Evolutionary conservation across 176 grass and related monocot species (phyloP).

Genomic region (Pontederia crassipes): DNA sequence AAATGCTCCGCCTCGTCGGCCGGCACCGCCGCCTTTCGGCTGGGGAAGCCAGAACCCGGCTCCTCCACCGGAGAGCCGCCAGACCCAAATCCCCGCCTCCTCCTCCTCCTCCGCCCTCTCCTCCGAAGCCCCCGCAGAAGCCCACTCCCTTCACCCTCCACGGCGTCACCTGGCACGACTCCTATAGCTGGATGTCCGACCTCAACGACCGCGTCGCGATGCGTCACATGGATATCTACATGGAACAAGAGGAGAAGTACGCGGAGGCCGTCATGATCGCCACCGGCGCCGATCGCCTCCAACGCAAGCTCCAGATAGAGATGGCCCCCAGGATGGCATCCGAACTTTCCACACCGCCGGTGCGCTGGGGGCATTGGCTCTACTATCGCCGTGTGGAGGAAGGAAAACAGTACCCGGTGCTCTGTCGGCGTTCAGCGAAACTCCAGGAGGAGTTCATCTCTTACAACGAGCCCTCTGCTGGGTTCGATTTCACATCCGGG

Average conservation of each 20-base stretch:
- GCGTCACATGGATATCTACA: slow-evolving; percentile 94
- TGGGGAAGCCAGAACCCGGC: too few relatives aligned
- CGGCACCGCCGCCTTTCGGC: too few relatives aligned
- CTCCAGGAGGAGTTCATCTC: slow-evolving; percentile 72
- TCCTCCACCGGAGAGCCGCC: slow-evolving; percentile 6
- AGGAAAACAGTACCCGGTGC: slow-evolving; percentile 79
- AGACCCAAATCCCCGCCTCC: slow-evolving; percentile 21
- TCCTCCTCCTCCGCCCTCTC: slow-evolving; percentile 6
- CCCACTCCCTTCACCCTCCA: slow-evolving; percentile 25
- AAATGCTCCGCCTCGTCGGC: too few relatives aligned
- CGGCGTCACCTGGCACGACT: slow-evolving; percentile 17
- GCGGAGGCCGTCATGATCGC: slow-evolving; percentile 62
- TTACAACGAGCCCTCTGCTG: slow-evolving; percentile 67
- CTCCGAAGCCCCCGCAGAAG: slow-evolving; percentile 30
- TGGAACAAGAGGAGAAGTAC: slow-evolving; percentile 96
- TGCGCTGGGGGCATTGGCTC: slow-evolving; percentile 71
- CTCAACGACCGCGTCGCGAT: slow-evolving; percentile 55
- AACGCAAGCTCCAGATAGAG: slow-evolving; percentile 87
- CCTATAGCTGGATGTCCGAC: slow-evolving; percentile 17
- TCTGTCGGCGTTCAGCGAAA: slow-evolving; percentile 56
- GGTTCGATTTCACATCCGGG: slow-evolving; percentile 79
- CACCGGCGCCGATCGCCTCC: slow-evolving; percentile 50
- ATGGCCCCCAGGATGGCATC: slow-evolving; percentile 75
- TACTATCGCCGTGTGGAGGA: slow-evolving; percentile 81
- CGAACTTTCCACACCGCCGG: slow-evolving; percentile 52